Evolutionary conservation across 106 monocot genomes (phyloP).

Genomic region (Dendrobium huoshanense): DNA sequence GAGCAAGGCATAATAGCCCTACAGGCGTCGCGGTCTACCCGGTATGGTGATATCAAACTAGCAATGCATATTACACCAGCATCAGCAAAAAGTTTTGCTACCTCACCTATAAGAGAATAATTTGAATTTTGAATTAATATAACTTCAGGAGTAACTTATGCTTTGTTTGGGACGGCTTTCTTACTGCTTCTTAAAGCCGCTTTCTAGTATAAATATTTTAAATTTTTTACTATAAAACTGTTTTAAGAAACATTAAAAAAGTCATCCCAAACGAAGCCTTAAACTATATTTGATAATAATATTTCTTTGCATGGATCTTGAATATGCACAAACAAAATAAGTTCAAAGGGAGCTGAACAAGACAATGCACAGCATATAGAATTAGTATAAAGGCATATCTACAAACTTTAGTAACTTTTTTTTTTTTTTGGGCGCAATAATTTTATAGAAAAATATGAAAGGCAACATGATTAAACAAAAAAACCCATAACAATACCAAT

Average conservation of each 20-base stretch:
- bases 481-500: conserved; percentile 37
- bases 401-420: neutral
- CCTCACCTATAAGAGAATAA: conserved; percentile 52
- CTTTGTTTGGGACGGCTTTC: too few species aligned
- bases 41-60: conserved; percentile 91
- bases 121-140: neutral
- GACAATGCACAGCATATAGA: neutral
- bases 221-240: too few species aligned
- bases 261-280: too few species aligned
- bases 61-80: conserved; percentile 92
- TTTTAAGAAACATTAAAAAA: too few species aligned
- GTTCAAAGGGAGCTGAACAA: too few species aligned
- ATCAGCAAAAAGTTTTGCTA: conserved; percentile 96
- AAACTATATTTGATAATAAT: neutral
- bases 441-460: neutral
- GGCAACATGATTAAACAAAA: neutral
- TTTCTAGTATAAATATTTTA: too few species aligned
- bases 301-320: neutral
- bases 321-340: neutral
- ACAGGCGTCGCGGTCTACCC: conserved; percentile 77
- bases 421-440: neutral
- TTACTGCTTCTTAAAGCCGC: too few species aligned
- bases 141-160: neutral
- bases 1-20: conserved; percentile 64
- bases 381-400: neutral